Percentiles rank a stretch among this genome's conserved stretches.
These are phyloP conservation scores for Hibiscus mutabilis DNA, from an alignment of 345 rosid species.

Conservation along the genomic window DNA sequence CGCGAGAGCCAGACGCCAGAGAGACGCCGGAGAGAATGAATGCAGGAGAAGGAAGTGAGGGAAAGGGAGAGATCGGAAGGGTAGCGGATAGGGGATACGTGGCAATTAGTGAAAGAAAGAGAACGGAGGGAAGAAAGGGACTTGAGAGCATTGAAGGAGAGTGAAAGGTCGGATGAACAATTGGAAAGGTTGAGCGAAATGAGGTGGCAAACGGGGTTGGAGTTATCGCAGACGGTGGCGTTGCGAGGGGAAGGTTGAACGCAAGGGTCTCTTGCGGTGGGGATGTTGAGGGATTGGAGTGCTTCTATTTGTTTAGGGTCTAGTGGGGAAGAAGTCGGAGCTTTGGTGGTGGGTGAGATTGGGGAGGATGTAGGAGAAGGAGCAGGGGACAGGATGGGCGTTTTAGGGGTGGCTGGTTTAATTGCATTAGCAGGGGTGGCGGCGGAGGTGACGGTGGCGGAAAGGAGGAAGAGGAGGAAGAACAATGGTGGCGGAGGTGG, in stretches of 20 bases:
- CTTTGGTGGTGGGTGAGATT: conserved; percentile 15
- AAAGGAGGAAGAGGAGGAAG: conserved; percentile 22
- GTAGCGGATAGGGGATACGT: conserved; percentile 43
- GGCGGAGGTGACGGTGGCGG: conserved; percentile 12
- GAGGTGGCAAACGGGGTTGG: conserved; percentile 69
- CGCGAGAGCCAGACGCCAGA: conserved; percentile 65
- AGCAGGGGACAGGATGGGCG: conserved; percentile 7
- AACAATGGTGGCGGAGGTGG: conserved; percentile 22
- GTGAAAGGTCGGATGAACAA: conserved; percentile 55
- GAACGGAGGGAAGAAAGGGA: conserved; percentile 65
- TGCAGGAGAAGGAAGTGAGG: conserved; percentile 57
- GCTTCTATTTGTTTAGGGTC: conserved; percentile 77
- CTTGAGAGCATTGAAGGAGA: conserved; percentile 62
- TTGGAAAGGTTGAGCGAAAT: conserved; percentile 66
- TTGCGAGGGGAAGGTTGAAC: conserved; percentile 32
- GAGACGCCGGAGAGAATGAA: conserved; percentile 55
- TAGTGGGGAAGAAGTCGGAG: conserved; percentile 34
- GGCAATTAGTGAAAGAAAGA: conserved; percentile 71
- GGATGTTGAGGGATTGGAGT: conserved; percentile 65
- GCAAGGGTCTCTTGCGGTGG: conserved; percentile 63
- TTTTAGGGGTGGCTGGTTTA: not conserved
- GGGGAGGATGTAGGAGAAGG: conserved; percentile 26
- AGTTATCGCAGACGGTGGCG: conserved; percentile 49
- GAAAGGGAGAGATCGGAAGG: conserved; percentile 60
- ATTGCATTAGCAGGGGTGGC: conserved; percentile 19